Base-by-base conservation (phyloP, 352 stramenopile genomes). In the Peronospora belbahrii region DNA sequence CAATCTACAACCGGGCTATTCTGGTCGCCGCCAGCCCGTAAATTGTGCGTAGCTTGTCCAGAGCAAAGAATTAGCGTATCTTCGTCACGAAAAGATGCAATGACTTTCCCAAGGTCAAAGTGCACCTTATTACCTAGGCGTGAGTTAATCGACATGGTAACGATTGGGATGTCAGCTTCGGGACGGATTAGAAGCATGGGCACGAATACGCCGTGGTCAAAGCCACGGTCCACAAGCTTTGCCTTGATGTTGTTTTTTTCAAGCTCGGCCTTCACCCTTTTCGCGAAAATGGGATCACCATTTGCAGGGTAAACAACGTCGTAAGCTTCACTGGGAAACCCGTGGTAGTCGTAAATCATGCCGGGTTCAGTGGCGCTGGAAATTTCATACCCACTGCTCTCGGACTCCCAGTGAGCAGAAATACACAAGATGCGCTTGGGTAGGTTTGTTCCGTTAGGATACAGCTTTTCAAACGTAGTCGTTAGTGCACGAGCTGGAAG, bases 171-270 rank as follows among this genome's bases (percentile, higher is more conserved):
- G 44, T 96, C 71, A 2, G 83, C 86, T 23, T 92, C 58, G 0
- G 87, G 85, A 34, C 83, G 88, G 57, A 96, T 89, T 23, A 96
- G 40, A 48, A 91, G 82, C 43, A 97, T 68, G 4, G 88, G 88
- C n/a, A 97, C 73, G 53, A 96, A 97, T 10, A 94, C 70, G 10
- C 91, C 89, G 71, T 96, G 91, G 62, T 97, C 90, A 44, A 83
- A 95, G 2, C 84, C 85, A 19, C 88, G 70, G 11, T 72, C 50
- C 3, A 52, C 34, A 0, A 88, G 48, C 50, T 70, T 51, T 6
- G 65, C 63, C 11, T 42, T 42, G 24, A 96, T 77, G 33, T 67
- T 65, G 18, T 59, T 60, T 11, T 63, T 49, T 5, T 50, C 23
- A 0, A 97, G 62, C 9, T 92, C 47, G 2, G 54, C 25, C 18